Evolutionary conservation across 1,139 yeast genomes (phyloP).

Genomic region (Kodamaea sp.): DNA sequence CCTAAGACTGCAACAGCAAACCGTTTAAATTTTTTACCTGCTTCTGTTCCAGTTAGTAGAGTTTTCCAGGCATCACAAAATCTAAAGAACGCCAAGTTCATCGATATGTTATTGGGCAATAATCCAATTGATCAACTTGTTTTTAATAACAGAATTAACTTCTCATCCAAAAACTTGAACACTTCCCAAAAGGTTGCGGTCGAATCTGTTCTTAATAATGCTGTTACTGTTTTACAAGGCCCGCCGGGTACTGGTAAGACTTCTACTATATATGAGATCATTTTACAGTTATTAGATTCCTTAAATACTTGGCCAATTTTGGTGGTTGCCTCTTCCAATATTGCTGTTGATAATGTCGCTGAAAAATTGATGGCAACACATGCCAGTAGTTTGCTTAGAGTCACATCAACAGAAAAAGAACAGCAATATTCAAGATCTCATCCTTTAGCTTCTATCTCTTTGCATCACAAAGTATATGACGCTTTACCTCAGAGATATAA

Average conservation of each 20-base stretch:
- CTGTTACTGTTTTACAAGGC: slow-evolving; percentile 62
- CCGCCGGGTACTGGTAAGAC: slow-evolving; percentile 74
- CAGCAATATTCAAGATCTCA: slow-evolving; percentile 54
- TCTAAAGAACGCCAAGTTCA: slow-evolving; percentile 54
- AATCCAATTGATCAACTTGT: slow-evolving; percentile 56
- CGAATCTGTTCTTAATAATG: slow-evolving; percentile 64
- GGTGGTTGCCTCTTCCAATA: slow-evolving; percentile 73
- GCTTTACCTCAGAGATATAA: slow-evolving; percentile 44
- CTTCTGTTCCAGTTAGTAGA: slow-evolving; percentile 59
- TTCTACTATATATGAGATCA: slow-evolving; percentile 61
- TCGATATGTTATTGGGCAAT: slow-evolving; percentile 57
- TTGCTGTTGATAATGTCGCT: slow-evolving; percentile 75
- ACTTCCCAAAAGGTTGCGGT: slow-evolving; percentile 65
- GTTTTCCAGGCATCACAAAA: slow-evolving; percentile 62
- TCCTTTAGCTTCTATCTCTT: slow-evolving; percentile 54
- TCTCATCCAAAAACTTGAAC: slow-evolving; percentile 48
- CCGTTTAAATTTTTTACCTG: slow-evolving; percentile 52
- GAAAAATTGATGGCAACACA: slow-evolving; percentile 56
- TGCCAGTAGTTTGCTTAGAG: slow-evolving; percentile 53
- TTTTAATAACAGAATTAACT: slow-evolving; percentile 52
- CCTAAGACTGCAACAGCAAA: slow-evolving; percentile 42
- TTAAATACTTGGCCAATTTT: slow-evolving; percentile 59
- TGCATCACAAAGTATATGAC: slow-evolving; percentile 57
- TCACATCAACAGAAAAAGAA: slow-evolving; percentile 60
- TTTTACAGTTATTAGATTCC: slow-evolving; percentile 54